Conservation (phyloP, 2,329 filamentous ascomycete genomes). For the Fusarium hainanense region DNA sequence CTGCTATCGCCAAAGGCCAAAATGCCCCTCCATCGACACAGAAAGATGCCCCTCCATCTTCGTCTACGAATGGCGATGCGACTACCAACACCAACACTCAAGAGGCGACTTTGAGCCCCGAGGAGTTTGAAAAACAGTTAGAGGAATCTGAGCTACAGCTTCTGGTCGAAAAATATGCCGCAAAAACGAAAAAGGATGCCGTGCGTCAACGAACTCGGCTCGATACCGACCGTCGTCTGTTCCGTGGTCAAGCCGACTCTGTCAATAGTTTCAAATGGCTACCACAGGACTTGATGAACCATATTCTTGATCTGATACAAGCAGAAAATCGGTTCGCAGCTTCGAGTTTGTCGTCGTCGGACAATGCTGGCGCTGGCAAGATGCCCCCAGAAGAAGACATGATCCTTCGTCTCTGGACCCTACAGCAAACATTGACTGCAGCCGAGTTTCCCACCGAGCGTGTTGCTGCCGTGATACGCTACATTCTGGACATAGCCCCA, state of each 20-base stretch:
- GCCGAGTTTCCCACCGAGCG: conserved; percentile 74
- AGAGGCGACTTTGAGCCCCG: conserved; percentile 73
- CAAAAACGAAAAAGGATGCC: conserved; percentile 83
- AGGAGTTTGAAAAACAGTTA: conserved; percentile 89
- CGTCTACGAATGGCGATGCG: conserved; percentile 42
- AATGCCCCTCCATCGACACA: conserved; percentile 49
- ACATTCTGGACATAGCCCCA: conserved; percentile 74
- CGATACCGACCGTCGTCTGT: conserved; percentile 85
- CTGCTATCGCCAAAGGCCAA: conserved; percentile 39
- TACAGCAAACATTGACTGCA: conserved; percentile 77
- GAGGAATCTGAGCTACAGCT: conserved; percentile 91
- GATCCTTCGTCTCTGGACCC: conserved; percentile 82
- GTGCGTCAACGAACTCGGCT: conserved; percentile 79
- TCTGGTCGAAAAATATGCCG: conserved; percentile 84
- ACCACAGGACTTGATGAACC: conserved; percentile 79
- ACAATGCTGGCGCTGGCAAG: conserved; percentile 60
- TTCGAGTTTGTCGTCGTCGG: conserved; percentile 59
- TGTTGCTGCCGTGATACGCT: conserved; percentile 71
- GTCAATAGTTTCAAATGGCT: conserved; percentile 83
- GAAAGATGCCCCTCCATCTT: conserved; percentile 47
- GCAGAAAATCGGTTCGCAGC: conserved; percentile 70
- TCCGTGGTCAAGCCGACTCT: conserved; percentile 80
- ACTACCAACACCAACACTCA: conserved; percentile 31
- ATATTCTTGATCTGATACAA: conserved; percentile 78
- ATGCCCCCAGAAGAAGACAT: conserved; percentile 79